Percentiles rank a stretch among this genome's conserved stretches.
phyloP scores from a whole-genome alignment of 805 yeast species.

The Tetrapisispora arboricola region DNA sequence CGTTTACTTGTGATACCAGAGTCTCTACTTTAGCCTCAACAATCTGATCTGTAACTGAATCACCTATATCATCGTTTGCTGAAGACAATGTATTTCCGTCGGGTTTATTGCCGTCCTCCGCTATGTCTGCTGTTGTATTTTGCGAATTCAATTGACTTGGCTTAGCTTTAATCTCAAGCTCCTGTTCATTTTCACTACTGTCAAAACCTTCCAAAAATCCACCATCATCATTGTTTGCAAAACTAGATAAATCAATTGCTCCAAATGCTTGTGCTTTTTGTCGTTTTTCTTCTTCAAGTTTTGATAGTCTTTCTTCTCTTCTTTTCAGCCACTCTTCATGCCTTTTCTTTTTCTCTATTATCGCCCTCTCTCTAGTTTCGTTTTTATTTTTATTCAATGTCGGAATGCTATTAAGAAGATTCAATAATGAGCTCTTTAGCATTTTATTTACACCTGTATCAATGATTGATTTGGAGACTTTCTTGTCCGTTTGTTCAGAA shows the following conservation, averaged over 20 bases:
- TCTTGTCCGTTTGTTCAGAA: conserved; percentile 5
- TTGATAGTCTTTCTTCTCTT: conserved; percentile 18
- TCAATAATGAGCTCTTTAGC: conserved; percentile 12
- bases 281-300: conserved; percentile 5
- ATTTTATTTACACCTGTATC: conserved; percentile 6
- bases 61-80: not conserved
- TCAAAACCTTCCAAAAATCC: conserved; percentile 16
- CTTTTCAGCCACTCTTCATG: conserved; percentile 18
- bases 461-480: conserved; percentile 4
- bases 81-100: no score
- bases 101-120: no score
- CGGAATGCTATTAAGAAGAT: conserved; percentile 11
- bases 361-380: conserved; percentile 24
- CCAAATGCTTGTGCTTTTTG: not conserved
- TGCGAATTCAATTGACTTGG: not conserved
- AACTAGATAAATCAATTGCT: conserved; percentile 17
- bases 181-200: conserved; percentile 4
- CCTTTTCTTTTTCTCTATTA: conserved; percentile 24
- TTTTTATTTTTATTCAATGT: conserved; percentile 11
- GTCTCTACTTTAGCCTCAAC: not conserved
- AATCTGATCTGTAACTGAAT: not conserved
- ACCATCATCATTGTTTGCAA: conserved; percentile 22
- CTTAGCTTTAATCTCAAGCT: conserved; percentile 1
- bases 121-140: not conserved
- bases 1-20: not conserved